Base-by-base conservation (phyloP, 1,139 yeast species). In the Taiozyma onychis region DNA sequence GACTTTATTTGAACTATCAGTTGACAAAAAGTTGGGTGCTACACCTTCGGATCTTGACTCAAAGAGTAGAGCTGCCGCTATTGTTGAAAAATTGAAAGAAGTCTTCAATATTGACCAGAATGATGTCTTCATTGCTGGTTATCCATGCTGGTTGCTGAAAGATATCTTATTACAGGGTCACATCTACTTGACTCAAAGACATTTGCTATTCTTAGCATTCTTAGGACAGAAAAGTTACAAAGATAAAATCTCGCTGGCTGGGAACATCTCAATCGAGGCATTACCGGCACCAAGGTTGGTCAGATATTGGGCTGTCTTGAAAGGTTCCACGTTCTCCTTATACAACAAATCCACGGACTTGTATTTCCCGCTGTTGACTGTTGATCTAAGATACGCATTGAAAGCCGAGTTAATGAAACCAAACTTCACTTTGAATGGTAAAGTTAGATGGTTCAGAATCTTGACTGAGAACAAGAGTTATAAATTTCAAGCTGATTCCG, bases 151-250 rank as follows among this genome's bases (percentile, higher is more conserved):
- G 96, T 70, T 91, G 42, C 73, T 89, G 49, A 79, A 83, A 54
- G 96, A 88, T 60, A 95, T 91, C 1, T 70, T 91, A 39, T 69
- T 90, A 32, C 97, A 90, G 65, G 98, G 98, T 2, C 91, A 87
- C 59, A 66, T 89, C 16, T 87, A 87, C 60, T 67, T 91, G 39
- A 90, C 97, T 2, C 68, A 73, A 44, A 72, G 77, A 14, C 78
- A 81, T 55, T 66, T 91, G 9, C 70, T 89, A 45, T 91, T 88
- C 64, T 85, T 86, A 69, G 95, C 97, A 0, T 85, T 83, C 58
- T 67, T 91, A n/a, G 96, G 97, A 0, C 76, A 77, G 50, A 10
- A 37, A 21, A 57, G 68, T 34, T 54, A 60, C 7, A 63, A 58
- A 10, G 56, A 59, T 35, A 57, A 63, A 6, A 53, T 62, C 10